Evolutionary conservation across 2,329 filamentous ascomycete genomes (phyloP), one percentile per base, ranked within the genome.

Genomic region (Aspergillus ustus): DNA sequence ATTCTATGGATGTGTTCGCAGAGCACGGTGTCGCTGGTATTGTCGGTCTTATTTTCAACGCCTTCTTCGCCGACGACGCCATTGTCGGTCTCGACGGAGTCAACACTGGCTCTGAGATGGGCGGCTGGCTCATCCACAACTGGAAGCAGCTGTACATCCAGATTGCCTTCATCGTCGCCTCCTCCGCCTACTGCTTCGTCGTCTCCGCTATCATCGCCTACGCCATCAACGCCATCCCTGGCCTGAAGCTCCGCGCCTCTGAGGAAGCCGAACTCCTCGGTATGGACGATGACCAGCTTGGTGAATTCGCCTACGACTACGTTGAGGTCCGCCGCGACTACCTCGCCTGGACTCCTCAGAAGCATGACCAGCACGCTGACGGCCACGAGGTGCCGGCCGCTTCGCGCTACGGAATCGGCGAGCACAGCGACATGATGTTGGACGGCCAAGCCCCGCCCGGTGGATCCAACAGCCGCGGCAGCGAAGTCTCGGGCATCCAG

Each of bases 1-100:
- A 96, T 74, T 89, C 91, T 6, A 91, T 96, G 78, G 92, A 96
- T 81, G 89, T 96, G 71, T 95, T 96, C 78, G 92, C 92, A 68
- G 91, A 95, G 78, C 92, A 96, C 85, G 92, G 87, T 72, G 81
- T 96, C 66, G 92, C 92, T 52, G 92, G 92, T 67, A 91, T 95
- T 67, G 84, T 90, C 61, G 92, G 92, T 54, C 91, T 96, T 70
- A 78, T 93, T 62, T 83, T 91, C 78, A 94, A 92, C 60, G 91
- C 89, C 66, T 79, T 94, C 65, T 92, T 94, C 73, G 91, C 86
- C 68, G 87, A 90, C 66, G 84, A 89, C 72, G 89, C 90, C 77
- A 90, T 93, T 67, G 87, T 91, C 56, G 83, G 84, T 57, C 88
- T 94, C 40, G 91, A 93, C 73, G 91, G 91, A 61, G 83, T 84